Conservation (phyloP, 2,329 filamentous ascomycete species). For the Fusarium sp. region DNA sequence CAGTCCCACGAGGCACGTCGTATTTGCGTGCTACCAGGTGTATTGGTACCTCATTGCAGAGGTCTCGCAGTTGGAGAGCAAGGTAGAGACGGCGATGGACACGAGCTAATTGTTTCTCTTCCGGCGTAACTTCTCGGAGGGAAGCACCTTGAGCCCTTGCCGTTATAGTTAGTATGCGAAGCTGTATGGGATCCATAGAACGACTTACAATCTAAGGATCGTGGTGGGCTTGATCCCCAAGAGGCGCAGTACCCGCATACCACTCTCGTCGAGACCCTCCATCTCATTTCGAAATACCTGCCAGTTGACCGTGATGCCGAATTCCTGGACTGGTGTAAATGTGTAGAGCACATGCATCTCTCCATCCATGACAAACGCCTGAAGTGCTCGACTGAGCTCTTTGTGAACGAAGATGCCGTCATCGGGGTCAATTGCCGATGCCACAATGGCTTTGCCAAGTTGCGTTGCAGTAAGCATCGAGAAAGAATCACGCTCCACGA, state of each 20-base stretch:
- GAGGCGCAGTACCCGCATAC: constrained; percentile 74
- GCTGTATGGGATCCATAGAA: background rate
- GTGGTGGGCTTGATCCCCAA: constrained; percentile 76
- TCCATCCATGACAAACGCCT: constrained; percentile 82
- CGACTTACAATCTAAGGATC: constrained; percentile 73
- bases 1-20: constrained; percentile 74
- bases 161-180: constrained; percentile 28
- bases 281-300: constrained; percentile 78
- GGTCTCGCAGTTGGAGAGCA: constrained; percentile 80
- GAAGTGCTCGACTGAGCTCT: constrained; percentile 75
- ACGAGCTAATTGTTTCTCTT: constrained; percentile 70
- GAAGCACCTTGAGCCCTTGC: constrained; percentile 73
- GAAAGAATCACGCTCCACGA: constrained; percentile 64
- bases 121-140: constrained; percentile 71
- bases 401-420: constrained; percentile 80
- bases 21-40: constrained; percentile 78
- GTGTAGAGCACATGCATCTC: constrained; percentile 85
- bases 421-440: constrained; percentile 78
- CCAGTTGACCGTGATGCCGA: constrained; percentile 73
- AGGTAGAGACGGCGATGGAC: constrained; percentile 81
- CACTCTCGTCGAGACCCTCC: constrained; percentile 77
- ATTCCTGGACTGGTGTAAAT: constrained; percentile 78
- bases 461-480: constrained; percentile 71
- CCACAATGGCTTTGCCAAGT: constrained; percentile 77
- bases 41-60: constrained; percentile 82